Evolutionary conservation across 768 basidiomycete species (phyloP).

Genomic region (Naganishia onofrii): DNA sequence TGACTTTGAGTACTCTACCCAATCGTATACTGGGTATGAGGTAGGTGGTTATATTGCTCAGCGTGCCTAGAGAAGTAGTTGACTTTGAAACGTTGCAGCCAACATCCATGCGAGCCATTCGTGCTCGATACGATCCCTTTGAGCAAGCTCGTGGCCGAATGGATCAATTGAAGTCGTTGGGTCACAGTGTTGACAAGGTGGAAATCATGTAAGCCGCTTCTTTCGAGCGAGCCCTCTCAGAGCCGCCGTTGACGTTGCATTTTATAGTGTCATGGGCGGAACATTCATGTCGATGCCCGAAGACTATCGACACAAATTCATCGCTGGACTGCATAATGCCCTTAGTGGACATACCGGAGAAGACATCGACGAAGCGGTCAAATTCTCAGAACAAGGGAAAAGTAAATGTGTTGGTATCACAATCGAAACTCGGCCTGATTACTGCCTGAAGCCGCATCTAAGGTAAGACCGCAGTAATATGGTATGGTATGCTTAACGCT

Average conservation of each 20-base stretch:
- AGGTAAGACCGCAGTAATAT: constrained; percentile 57
- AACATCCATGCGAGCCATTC: constrained; percentile 97
- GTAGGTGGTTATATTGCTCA: constrained; percentile 32
- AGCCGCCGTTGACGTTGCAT: constrained; percentile 54
- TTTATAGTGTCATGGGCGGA: constrained; percentile 96
- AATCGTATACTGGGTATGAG: constrained; percentile 54
- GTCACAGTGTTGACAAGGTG: constrained; percentile 96
- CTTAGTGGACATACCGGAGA: constrained; percentile 89
- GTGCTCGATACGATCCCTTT: constrained; percentile 93
- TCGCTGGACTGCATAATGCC: constrained; percentile 95
- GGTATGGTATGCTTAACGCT: neutral
- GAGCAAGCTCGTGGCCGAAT: constrained; percentile 94
- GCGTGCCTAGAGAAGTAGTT: neutral
- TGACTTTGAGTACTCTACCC: constrained; percentile 98
- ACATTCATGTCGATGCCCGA: constrained; percentile 99
- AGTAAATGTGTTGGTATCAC: constrained; percentile 99
- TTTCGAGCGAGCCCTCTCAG: neutral
- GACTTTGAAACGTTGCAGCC: constrained; percentile 66
- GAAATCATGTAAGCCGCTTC: constrained; percentile 51
- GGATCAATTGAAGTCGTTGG: constrained; percentile 91
- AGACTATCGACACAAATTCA: constrained; percentile 86
- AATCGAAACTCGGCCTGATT: constrained; percentile 97
- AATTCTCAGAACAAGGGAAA: constrained; percentile 94
- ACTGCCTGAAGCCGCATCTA: constrained; percentile 92
- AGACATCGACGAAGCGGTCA: constrained; percentile 94